Conservation (phyloP, 768 basidiomycete species). For the Leccinum boreale region DNA sequence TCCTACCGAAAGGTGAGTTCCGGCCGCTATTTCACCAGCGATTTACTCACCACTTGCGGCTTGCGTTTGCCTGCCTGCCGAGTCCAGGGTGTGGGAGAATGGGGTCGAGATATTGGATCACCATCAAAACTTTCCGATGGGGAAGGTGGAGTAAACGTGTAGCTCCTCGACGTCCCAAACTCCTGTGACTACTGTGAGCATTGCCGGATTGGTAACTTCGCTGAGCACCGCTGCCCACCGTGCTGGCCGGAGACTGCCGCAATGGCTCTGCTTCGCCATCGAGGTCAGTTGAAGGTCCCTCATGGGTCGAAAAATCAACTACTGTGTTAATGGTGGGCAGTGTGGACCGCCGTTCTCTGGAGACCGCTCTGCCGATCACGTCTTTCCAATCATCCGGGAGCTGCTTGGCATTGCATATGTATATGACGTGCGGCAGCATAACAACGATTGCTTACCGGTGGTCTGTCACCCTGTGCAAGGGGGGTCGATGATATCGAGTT, state of each 20-base stretch:
- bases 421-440: background rate
- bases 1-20: conserved; percentile 30
- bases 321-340: conserved; percentile 33
- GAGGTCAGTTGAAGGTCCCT: conserved; percentile 21
- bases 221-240: conserved; percentile 31
- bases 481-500: conserved; percentile 22
- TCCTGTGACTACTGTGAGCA: conserved; percentile 31
- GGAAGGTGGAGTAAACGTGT: conserved; percentile 33
- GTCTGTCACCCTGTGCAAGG: conserved; percentile 23
- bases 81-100: conserved; percentile 36
- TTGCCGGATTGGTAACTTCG: conserved; percentile 21
- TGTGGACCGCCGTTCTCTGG: conserved; percentile 29
- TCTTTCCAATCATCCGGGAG: conserved; percentile 37
- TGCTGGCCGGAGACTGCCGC: conserved; percentile 33
- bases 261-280: conserved; percentile 27
- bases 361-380: conserved; percentile 32
- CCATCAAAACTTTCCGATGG: conserved; percentile 34
- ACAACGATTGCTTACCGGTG: conserved; percentile 26
- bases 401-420: conserved; percentile 16
- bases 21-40: background rate
- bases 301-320: conserved; percentile 29
- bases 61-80: conserved; percentile 25
- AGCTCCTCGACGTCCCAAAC: conserved; percentile 28
- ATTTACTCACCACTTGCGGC: conserved; percentile 24
- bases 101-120: conserved; percentile 33